Conservation (phyloP, 2,329 filamentous ascomycete genomes). For the Biscogniauxia mediterranea region DNA sequence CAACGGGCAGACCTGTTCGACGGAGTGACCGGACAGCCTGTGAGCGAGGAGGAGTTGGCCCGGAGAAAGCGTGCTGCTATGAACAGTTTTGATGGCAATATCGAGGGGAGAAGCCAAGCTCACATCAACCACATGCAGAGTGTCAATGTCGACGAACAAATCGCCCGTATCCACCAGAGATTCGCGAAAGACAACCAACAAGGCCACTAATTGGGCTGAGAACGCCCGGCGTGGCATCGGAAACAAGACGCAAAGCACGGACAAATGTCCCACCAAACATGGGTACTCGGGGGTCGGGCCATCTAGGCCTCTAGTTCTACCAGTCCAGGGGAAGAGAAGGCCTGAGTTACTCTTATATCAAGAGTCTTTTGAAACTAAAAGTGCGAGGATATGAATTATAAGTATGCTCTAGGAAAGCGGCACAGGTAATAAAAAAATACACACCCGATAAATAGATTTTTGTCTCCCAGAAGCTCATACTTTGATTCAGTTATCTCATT, state of each 20-base stretch:
- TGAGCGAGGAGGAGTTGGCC: slow-evolving; percentile 71
- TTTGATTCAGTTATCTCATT: slow-evolving; percentile 20
- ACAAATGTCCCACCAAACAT: background rate
- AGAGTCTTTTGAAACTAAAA: background rate
- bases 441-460: slow-evolving; percentile 22
- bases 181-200: slow-evolving; percentile 43
- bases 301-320: background rate
- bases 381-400: background rate
- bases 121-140: slow-evolving; percentile 60
- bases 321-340: background rate
- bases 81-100: slow-evolving; percentile 63
- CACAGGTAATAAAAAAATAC: slow-evolving; percentile 27
- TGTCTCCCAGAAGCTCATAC: slow-evolving; percentile 28
- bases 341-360: background rate
- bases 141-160: slow-evolving; percentile 83
- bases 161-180: slow-evolving; percentile 61
- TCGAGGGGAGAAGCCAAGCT: slow-evolving; percentile 54
- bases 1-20: slow-evolving; percentile 89
- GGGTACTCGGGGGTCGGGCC: background rate
- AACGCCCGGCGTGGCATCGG: background rate
- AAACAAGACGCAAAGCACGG: background rate
- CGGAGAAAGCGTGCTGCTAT: slow-evolving; percentile 73
- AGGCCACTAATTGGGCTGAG: slow-evolving; percentile 10
- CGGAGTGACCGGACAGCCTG: slow-evolving; percentile 61
- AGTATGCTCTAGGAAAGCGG: slow-evolving; percentile 7